A percentile compares a stretch with the other conserved stretches of the same genome.
Conservation (phyloP, 805 yeast genomes). For the Cephaloascus fragrans region DNA sequence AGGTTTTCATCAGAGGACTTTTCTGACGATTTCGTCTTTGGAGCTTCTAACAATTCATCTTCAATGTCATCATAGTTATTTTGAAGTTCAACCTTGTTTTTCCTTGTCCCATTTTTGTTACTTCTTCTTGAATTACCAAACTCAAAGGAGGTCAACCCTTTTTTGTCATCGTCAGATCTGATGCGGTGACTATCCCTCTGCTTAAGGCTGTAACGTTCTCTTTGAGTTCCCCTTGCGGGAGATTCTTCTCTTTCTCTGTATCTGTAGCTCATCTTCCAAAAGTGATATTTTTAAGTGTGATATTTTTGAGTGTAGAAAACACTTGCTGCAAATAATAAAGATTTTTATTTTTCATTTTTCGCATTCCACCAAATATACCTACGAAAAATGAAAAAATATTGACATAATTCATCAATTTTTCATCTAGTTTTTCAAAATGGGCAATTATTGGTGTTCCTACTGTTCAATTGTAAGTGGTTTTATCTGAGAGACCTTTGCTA, state of each 20-base stretch:
- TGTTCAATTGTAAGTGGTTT: conserved; percentile 20
- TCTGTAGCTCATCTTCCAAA: too few species aligned
- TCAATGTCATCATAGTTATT: conserved; percentile 1
- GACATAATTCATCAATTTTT: conserved; percentile 19
- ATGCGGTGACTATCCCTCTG: conserved; percentile 1
- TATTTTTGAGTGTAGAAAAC: too few species aligned
- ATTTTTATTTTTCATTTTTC: too few species aligned
- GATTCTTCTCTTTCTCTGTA: too few species aligned
- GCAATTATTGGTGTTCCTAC: conserved; percentile 23
- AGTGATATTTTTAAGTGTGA: too few species aligned
- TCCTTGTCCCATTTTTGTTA: conserved; percentile 16
- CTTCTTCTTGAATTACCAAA: not conserved
- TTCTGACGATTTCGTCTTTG: conserved; percentile 2
- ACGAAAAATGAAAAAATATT: too few species aligned
- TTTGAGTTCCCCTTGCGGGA: too few species aligned
- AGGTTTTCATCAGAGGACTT: not conserved
- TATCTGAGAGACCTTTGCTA: not conserved
- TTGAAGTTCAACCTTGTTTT: too few species aligned
- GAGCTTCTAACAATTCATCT: conserved; percentile 1
- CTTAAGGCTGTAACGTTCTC: not conserved
- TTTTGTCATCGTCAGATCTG: too few species aligned
- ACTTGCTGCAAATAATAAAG: too few species aligned
- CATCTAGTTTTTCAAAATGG: conserved; percentile 19
- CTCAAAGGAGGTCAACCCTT: too few species aligned
- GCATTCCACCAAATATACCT: too few species aligned